Percentiles rank a stretch among this genome's conserved stretches.
These are phyloP conservation scores for Cladosporium velox DNA, from an alignment of 2,329 filamentous ascomycete species.

Conservation along the genomic window DNA sequence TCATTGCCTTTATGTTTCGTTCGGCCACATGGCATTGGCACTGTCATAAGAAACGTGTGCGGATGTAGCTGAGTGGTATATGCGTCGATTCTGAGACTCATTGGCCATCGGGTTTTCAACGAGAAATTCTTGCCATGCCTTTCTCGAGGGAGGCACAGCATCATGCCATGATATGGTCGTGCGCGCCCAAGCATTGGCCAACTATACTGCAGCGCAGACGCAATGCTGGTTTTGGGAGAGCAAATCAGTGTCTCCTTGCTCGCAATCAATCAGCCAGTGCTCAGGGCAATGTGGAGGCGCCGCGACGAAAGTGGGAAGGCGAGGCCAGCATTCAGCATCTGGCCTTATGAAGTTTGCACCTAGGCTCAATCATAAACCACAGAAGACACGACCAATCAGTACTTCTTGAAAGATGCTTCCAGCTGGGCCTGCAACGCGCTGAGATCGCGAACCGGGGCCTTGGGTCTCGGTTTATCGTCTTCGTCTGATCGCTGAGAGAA, in stretches of 20 bases:
- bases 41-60: not conserved
- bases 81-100: not conserved
- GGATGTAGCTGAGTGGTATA: not conserved
- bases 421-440: constrained; percentile 2
- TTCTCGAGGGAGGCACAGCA: not conserved
- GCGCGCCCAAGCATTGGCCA: not conserved
- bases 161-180: not conserved
- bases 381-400: not conserved
- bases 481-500: not conserved
- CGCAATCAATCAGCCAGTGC: no score
- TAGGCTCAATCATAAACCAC: not conserved
- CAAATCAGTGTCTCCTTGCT: not conserved
- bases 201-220: not conserved
- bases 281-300: not conserved
- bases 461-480: not conserved
- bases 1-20: not conserved
- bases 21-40: not conserved
- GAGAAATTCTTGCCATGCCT: not conserved
- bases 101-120: not conserved
- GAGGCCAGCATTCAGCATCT: not conserved
- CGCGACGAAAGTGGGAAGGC: not conserved
- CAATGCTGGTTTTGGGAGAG: not conserved
- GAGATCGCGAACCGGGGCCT: not conserved
- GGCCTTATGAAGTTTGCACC: not conserved
- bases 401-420: constrained; percentile 6